Evolutionary conservation across 805 yeast species (phyloP).

Genomic region (Sugiyamaella marilandica): DNA sequence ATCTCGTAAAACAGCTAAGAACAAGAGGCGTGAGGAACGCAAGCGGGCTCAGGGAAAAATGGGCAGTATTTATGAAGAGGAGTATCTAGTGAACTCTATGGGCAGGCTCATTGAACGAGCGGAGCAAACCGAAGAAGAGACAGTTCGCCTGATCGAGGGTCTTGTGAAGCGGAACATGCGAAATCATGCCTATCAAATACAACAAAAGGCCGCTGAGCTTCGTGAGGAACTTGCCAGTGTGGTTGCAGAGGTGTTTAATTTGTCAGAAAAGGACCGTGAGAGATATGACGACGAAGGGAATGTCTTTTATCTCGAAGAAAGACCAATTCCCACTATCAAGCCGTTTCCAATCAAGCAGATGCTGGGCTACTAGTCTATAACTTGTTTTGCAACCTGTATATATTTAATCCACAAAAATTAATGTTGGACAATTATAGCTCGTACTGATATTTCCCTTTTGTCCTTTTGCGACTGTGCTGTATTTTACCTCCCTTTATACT

Average conservation of each 20-base stretch:
- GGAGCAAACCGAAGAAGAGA: constrained; percentile 69
- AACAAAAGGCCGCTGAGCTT: constrained; percentile 58
- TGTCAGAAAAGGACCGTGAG: constrained; percentile 82
- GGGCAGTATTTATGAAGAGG: constrained; percentile 97
- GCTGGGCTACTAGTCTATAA: constrained; percentile 11
- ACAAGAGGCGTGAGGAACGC: constrained; percentile 90
- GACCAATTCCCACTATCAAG: constrained; percentile 61
- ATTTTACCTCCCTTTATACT: too few relatives aligned
- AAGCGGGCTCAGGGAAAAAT: constrained; percentile 95
- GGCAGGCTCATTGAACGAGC: constrained; percentile 85
- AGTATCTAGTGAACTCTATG: constrained; percentile 80
- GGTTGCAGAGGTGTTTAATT: constrained; percentile 68
- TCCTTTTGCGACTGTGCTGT: too few relatives aligned
- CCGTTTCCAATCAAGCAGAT: constrained; percentile 40
- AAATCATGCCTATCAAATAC: constrained; percentile 80
- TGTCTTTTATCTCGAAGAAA: constrained; percentile 69
- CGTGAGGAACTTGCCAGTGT: constrained; percentile 52
- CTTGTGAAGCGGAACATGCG: constrained; percentile 65
- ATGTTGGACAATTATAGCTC: too few relatives aligned
- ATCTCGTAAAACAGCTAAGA: constrained; percentile 85
- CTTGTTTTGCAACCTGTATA: not conserved
- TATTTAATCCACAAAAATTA: not conserved
- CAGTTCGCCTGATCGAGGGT: constrained; percentile 65
- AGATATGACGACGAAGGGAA: constrained; percentile 86
- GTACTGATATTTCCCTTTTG: not conserved